Conservation (phyloP, 345 rosid genomes). For the Moricandia moricandioides region DNA sequence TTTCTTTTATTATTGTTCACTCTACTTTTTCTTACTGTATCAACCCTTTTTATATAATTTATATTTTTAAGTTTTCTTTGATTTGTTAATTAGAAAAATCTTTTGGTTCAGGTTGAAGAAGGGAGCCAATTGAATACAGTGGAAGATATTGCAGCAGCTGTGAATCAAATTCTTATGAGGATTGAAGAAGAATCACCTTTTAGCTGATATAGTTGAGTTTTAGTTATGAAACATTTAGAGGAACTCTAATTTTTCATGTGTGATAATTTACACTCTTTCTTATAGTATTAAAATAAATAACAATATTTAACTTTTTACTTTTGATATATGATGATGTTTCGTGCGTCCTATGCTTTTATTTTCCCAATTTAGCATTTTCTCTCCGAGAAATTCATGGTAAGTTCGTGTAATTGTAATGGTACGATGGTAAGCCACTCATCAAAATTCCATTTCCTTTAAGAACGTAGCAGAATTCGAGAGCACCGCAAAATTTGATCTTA, state of each 20-base stretch:
- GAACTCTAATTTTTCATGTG: constrained; percentile 29
- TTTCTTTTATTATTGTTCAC: not conserved
- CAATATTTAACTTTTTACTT: not conserved
- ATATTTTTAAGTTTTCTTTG: not conserved
- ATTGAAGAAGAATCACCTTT: constrained; percentile 60
- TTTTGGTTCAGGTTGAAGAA: constrained; percentile 64
- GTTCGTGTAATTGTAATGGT: not conserved
- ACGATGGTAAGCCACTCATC: not conserved
- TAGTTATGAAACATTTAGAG: constrained; percentile 24
- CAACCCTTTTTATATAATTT: constrained; percentile 5
- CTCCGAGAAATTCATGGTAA: not conserved
- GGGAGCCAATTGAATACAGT: constrained; percentile 73
- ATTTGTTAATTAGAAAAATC: not conserved
- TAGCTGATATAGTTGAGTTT: constrained; percentile 28
- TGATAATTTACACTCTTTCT: constrained; percentile 10
- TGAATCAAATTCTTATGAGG: constrained; percentile 59
- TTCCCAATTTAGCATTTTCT: not conserved
- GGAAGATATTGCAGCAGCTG: constrained; percentile 82
- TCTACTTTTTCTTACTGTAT: constrained; percentile 9
- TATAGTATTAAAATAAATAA: constrained; percentile 16
- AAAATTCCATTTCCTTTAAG: not conserved
- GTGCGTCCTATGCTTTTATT: not conserved
- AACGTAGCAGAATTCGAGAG: not conserved
- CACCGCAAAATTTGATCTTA: not conserved
- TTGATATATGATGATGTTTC: not conserved